Conservation (phyloP, 1,284 basidiomycete genomes). For the Athelia psychrophila region DNA sequence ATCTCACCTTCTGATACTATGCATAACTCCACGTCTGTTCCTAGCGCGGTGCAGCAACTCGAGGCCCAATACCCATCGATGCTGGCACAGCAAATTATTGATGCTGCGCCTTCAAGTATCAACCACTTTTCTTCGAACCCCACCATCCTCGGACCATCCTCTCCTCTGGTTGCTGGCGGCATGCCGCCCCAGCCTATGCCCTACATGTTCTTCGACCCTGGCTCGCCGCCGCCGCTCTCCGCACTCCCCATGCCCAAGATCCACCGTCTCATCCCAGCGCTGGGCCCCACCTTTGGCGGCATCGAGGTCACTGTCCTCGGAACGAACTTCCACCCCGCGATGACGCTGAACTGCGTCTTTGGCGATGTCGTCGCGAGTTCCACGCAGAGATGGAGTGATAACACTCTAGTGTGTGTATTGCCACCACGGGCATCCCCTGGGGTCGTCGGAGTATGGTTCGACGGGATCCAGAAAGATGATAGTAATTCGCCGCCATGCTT, state of each 20-base stretch:
- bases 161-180: conserved; percentile 7
- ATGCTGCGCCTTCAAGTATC: neutral
- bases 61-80: neutral
- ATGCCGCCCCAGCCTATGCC: conserved; percentile 31
- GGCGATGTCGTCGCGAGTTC: conserved; percentile 81
- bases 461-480: conserved; percentile 62
- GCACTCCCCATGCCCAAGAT: conserved; percentile 62
- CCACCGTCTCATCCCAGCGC: conserved; percentile 85
- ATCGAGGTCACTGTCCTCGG: conserved; percentile 95
- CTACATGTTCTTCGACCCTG: conserved; percentile 59
- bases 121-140: neutral
- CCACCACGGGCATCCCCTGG: conserved; percentile 85
- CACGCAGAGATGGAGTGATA: conserved; percentile 91
- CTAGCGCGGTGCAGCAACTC: neutral
- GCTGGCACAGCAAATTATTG: neutral
- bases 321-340: conserved; percentile 76
- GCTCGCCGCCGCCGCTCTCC: conserved; percentile 40
- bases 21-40: neutral
- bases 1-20: neutral
- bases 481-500: conserved; percentile 56
- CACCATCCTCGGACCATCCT: neutral
- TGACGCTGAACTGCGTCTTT: conserved; percentile 80
- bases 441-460: conserved; percentile 87
- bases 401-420: conserved; percentile 90
- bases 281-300: conserved; percentile 91